Conservation (phyloP, 1,284 basidiomycete species). For the Ganoderma sinense region DNA sequence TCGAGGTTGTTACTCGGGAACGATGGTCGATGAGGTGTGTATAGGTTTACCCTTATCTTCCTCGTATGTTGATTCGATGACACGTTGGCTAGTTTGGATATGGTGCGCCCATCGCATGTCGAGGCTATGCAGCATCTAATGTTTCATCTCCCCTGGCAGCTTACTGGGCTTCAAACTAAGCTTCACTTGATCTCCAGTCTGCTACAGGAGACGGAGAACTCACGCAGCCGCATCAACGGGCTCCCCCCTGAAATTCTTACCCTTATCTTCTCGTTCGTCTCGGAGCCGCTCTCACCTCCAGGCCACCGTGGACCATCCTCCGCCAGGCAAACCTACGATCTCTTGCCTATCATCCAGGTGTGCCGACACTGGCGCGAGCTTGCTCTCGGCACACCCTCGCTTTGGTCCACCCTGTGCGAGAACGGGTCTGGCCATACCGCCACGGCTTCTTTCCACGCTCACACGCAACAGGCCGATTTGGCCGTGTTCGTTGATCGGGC, state of each 20-base stretch:
- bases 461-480: slow-evolving; percentile 18
- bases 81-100: slow-evolving; percentile 2
- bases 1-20: background rate
- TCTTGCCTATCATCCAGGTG: slow-evolving; percentile 27
- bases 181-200: slow-evolving; percentile 11
- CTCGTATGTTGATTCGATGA: background rate
- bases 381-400: slow-evolving; percentile 24
- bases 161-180: slow-evolving; percentile 14
- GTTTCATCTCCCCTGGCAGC: slow-evolving; percentile 4
- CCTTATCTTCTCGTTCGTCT: slow-evolving; percentile 21
- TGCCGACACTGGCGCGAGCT: slow-evolving; percentile 27
- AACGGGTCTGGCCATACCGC: slow-evolving; percentile 5
- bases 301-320: background rate
- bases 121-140: background rate
- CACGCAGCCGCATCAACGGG: slow-evolving; percentile 13
- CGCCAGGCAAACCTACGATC: slow-evolving; percentile 23
- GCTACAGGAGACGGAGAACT: slow-evolving; percentile 21
- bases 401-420: slow-evolving; percentile 28
- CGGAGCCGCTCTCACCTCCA: slow-evolving; percentile 1
- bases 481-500: slow-evolving; percentile 17
- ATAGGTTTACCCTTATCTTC: background rate
- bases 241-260: slow-evolving; percentile 25
- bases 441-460: slow-evolving; percentile 11
- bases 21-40: slow-evolving; percentile 17
- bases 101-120: background rate